These are phyloP conservation scores for Platanthera guangdongensis DNA, from an alignment of 106 monocot genomes.

Conservation along the genomic window DNA sequence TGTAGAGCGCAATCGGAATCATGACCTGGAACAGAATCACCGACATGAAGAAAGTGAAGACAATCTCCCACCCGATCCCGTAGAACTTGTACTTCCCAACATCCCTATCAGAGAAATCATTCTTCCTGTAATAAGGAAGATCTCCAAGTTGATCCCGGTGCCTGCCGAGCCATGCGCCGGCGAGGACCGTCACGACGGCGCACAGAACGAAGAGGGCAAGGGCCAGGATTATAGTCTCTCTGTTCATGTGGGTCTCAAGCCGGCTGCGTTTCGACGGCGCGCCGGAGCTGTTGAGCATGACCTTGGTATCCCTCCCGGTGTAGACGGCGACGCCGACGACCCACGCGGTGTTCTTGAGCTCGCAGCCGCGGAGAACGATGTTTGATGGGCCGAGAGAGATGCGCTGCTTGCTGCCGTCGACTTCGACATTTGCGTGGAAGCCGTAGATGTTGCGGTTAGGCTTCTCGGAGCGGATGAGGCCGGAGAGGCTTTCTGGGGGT, in stretches of 20 bases:
- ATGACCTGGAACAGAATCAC: slow-evolving; percentile 77
- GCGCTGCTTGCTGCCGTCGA: slow-evolving; percentile 20
- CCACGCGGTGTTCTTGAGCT: slow-evolving; percentile 75
- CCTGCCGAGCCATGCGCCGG: slow-evolving; percentile 49
- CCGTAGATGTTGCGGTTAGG: slow-evolving; percentile 63
- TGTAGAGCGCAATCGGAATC: slow-evolving; percentile 83
- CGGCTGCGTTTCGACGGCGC: slow-evolving; percentile 66
- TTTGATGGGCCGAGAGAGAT: slow-evolving; percentile 49
- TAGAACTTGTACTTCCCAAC: slow-evolving; percentile 51
- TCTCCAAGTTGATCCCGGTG: slow-evolving; percentile 34
- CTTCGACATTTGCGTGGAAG: slow-evolving; percentile 46
- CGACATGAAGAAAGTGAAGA: slow-evolving; percentile 55
- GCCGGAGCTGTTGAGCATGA: slow-evolving; percentile 79
- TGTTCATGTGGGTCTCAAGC: slow-evolving; percentile 71
- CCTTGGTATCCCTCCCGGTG: slow-evolving; percentile 71
- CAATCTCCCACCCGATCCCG: slow-evolving; percentile 44
- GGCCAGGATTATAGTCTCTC: slow-evolving; percentile 55
- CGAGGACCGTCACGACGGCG: slow-evolving; percentile 23
- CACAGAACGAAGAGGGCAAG: slow-evolving; percentile 37
- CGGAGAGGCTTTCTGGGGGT: neutral
- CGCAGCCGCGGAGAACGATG: slow-evolving; percentile 51
- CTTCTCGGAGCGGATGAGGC: slow-evolving; percentile 35
- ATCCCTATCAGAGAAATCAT: slow-evolving; percentile 26
- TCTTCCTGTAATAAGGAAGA: slow-evolving; percentile 41
- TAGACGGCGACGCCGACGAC: slow-evolving; percentile 70